Evolutionary conservation across 192 early-diverging fungal genomes (phyloP), one percentile per base, ranked within the genome.

Genomic region (Ambispora gerdemannii): DNA sequence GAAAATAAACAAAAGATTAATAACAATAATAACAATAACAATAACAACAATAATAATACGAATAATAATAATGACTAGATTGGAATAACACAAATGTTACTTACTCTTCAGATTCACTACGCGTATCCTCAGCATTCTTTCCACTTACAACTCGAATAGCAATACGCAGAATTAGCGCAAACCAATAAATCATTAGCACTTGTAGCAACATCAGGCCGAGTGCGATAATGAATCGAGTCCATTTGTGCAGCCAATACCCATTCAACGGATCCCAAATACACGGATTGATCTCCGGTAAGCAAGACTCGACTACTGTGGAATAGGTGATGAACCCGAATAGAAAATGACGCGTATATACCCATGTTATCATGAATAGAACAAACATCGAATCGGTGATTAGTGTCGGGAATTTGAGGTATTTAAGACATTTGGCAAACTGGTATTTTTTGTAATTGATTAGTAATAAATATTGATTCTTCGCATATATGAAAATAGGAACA

Each of bases 341-440:
- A 66, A 87, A 90, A 67, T 91, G 87, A 22, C 92, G 86, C 2
- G 90, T 91, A 24, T 88, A 86, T 32, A 88, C 50, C 92, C 92
- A 93, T 25, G 85, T 81, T 8, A 90, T 24, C 53, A 92, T 76
- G 61, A 93, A 89, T 4, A 84, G 30, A 6, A 77, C 84, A 82
- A 94, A 94, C 4, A 81, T 84, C 0, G 50, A 67, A 10, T 89
- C 84, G 67, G 88, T 85, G 6, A 84, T 53, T 33, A 72, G 76
- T 20, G 80, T 62, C 2, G 72, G 80, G 25, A 87, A 80, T 15
- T 76, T 73, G n/a, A 89, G 47, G 52, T 94, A 94, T 68, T 91
- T 90, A 27, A 92, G 74, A 55, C 84, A 85, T 78, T 94, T 94
- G 30, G 92, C 90, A 17, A 86, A 62, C 84, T 86, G 74, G 10